A percentile compares a stretch with the other conserved stretches of the same genome.
These are phyloP conservation scores for Cercospora zeina DNA, from an alignment of 2,329 filamentous ascomycete species.

Conservation along the genomic window DNA sequence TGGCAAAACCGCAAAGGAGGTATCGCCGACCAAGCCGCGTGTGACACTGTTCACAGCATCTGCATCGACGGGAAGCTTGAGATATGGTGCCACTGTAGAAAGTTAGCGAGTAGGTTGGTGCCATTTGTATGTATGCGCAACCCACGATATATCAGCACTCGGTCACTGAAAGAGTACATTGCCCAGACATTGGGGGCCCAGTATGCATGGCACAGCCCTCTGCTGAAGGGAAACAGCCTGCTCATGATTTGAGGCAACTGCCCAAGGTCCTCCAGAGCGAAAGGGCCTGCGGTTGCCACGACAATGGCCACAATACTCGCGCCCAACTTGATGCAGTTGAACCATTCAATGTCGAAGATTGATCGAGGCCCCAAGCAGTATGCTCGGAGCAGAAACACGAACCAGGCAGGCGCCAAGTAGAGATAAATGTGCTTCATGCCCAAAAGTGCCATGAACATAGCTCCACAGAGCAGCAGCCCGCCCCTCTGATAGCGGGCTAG, in stretches of 20 bases:
- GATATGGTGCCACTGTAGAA: constrained; percentile 69
- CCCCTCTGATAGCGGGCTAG: constrained; percentile 69
- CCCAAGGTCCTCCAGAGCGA: constrained; percentile 61
- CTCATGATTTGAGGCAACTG: constrained; percentile 82
- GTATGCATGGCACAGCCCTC: constrained; percentile 93
- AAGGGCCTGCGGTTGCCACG: constrained; percentile 83
- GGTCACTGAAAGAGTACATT: constrained; percentile 87
- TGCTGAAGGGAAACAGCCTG: constrained; percentile 88
- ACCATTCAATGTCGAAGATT: constrained; percentile 71
- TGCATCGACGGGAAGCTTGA: constrained; percentile 71
- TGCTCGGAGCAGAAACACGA: constrained; percentile 82
- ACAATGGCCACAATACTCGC: constrained; percentile 70
- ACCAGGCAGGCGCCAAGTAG: constrained; percentile 93
- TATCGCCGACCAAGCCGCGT: constrained; percentile 87
- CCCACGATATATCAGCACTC: constrained; percentile 77
- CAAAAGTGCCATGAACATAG: constrained; percentile 79
- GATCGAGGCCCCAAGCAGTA: constrained; percentile 83
- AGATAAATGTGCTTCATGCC: constrained; percentile 99
- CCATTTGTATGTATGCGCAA: constrained; percentile 16
- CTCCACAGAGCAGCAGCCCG: constrained; percentile 73
- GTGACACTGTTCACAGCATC: constrained; percentile 86
- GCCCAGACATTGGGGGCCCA: constrained; percentile 99
- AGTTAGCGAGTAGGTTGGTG: constrained; percentile 6
- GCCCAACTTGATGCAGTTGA: constrained; percentile 82
- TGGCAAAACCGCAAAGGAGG: constrained; percentile 87